phyloP scores from a whole-genome alignment of 2,329 filamentous ascomycete species.

The Fusarium euwallaceae region DNA sequence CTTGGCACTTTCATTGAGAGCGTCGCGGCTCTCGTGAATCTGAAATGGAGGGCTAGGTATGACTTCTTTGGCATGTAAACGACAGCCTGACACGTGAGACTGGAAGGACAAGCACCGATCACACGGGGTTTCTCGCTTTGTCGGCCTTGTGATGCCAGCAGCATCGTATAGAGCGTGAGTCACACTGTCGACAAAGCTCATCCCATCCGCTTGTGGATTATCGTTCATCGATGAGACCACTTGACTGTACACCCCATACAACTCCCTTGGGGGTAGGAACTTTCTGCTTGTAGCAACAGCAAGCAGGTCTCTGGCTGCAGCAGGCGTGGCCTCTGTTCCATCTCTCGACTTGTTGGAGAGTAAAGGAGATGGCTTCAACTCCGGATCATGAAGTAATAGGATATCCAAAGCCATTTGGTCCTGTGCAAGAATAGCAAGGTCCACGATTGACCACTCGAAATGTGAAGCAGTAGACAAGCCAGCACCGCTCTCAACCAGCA shows the following conservation, averaged over 20 bases:
- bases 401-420: neutral
- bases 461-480: neutral
- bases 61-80: neutral
- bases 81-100: neutral
- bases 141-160: neutral
- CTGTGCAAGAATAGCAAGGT: neutral
- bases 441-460: slow-evolving; percentile 1
- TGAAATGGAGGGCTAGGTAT: neutral
- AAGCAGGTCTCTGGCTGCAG: neutral
- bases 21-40: neutral
- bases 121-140: neutral
- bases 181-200: neutral
- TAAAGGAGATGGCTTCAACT: neutral
- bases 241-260: neutral
- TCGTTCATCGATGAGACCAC: neutral
- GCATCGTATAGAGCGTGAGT: neutral
- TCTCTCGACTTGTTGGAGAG: neutral
- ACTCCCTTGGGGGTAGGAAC: neutral
- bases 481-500: neutral
- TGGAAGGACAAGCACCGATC: neutral
- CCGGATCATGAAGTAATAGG: neutral
- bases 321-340: neutral
- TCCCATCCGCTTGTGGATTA: neutral
- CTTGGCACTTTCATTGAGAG: neutral
- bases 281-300: neutral